These are phyloP conservation scores for Leptodontidium sp. DNA, from an alignment of 2,329 filamentous ascomycete species.

Conservation along the genomic window DNA sequence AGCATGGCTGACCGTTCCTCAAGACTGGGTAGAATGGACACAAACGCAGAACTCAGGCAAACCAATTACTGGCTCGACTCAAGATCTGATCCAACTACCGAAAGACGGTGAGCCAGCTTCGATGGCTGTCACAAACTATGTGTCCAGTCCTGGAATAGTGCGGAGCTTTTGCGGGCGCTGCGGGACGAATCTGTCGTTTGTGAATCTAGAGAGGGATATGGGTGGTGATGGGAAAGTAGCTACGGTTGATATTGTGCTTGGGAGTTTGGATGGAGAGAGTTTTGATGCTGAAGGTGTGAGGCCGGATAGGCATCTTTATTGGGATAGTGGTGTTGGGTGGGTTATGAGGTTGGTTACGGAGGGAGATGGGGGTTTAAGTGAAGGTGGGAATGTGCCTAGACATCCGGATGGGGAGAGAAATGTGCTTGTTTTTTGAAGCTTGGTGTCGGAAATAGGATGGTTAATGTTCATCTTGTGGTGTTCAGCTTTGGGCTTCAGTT, in stretches of 20 bases:
- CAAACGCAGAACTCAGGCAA: neutral
- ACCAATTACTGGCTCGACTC: neutral
- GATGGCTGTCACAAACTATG: slow-evolving; percentile 26
- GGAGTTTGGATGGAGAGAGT: slow-evolving; percentile 39
- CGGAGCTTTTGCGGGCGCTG: slow-evolving; percentile 42
- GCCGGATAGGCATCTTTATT: slow-evolving; percentile 41
- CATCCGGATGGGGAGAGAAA: slow-evolving; percentile 17
- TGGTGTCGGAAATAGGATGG: neutral
- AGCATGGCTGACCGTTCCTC: slow-evolving; percentile 41
- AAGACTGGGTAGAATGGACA: slow-evolving; percentile 38
- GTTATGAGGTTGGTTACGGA: slow-evolving; percentile 31
- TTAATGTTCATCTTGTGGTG: neutral
- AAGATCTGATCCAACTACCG: neutral
- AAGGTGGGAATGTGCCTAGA: slow-evolving; percentile 8
- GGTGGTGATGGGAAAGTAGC: slow-evolving; percentile 20
- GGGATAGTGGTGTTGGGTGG: slow-evolving; percentile 40
- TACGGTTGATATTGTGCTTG: slow-evolving; percentile 39
- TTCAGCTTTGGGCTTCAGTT: too few species aligned
- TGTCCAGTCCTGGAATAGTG: slow-evolving; percentile 35
- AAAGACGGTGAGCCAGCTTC: neutral
- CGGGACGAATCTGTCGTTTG: slow-evolving; percentile 41
- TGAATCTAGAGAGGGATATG: slow-evolving; percentile 28
- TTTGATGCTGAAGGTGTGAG: slow-evolving; percentile 34
- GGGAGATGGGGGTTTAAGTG: slow-evolving; percentile 7
- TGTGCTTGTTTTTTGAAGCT: neutral